Conservation (phyloP, 2,329 filamentous ascomycete genomes). For the Diaporthe longicolla region DNA sequence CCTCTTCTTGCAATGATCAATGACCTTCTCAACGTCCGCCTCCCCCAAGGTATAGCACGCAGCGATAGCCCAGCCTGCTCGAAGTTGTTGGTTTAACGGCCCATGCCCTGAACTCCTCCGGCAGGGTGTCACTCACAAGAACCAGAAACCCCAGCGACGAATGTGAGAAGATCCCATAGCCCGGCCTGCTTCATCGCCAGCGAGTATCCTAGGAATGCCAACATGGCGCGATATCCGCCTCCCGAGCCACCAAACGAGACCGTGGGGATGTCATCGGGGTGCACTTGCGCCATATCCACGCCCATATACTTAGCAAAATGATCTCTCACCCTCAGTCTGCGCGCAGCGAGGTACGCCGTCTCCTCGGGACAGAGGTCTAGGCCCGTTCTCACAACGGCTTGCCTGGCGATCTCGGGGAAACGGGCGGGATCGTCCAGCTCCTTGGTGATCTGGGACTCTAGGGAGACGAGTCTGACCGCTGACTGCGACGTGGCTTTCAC, state of each 20-base stretch:
- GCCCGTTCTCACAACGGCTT: slow-evolving; percentile 12
- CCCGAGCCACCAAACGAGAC: slow-evolving; percentile 33
- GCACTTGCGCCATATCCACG: slow-evolving; percentile 10
- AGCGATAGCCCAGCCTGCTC: slow-evolving; percentile 36
- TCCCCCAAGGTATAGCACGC: slow-evolving; percentile 37
- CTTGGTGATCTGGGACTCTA: background rate
- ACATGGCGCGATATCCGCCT: slow-evolving; percentile 35
- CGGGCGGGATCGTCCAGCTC: slow-evolving; percentile 14
- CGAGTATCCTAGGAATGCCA: slow-evolving; percentile 35
- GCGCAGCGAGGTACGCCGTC: slow-evolving; percentile 12
- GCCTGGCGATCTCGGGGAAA: slow-evolving; percentile 15
- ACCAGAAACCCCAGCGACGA: slow-evolving; percentile 35
- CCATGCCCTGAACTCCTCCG: background rate
- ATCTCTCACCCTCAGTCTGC: background rate
- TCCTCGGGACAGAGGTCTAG: slow-evolving; percentile 24
- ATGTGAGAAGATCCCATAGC: slow-evolving; percentile 33
- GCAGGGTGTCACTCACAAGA: slow-evolving; percentile 19
- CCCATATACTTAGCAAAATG: slow-evolving; percentile 24
- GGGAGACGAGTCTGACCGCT: background rate
- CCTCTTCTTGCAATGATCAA: slow-evolving; percentile 35
- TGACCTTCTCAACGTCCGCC: slow-evolving; percentile 19
- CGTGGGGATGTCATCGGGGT: slow-evolving; percentile 15
- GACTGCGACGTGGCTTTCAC: slow-evolving; percentile 15
- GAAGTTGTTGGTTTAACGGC: background rate
- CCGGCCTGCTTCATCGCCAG: slow-evolving; percentile 34